These are phyloP conservation scores for Orbilia quercus DNA, from an alignment of 2,329 filamentous ascomycete species.

Conservation along the genomic window DNA sequence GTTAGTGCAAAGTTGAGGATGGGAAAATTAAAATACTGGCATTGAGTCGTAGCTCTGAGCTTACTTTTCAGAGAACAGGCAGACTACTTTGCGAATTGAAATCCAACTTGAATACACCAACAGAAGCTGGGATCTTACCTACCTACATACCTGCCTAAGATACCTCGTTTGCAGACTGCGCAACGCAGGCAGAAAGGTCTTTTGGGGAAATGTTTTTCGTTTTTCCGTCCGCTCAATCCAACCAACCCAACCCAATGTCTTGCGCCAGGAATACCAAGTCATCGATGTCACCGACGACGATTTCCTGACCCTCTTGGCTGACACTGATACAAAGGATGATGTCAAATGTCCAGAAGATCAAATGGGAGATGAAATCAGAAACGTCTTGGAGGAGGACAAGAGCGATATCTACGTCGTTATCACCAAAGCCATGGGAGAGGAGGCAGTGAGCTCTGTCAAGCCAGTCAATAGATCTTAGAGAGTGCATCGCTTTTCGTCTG, in stretches of 20 bases:
- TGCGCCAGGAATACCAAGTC: conserved; percentile 89
- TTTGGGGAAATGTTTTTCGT: too few relatives aligned
- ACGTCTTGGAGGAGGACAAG: conserved; percentile 65
- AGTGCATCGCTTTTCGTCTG: neutral
- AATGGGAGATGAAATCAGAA: conserved; percentile 81
- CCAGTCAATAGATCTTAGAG: conserved; percentile 77
- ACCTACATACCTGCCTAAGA: too few relatives aligned
- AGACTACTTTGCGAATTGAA: too few relatives aligned
- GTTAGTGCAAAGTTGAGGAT: too few relatives aligned
- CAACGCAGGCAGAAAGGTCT: too few relatives aligned
- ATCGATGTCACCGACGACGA: conserved; percentile 90
- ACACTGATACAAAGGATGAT: conserved; percentile 88
- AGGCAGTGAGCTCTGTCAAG: conserved; percentile 91
- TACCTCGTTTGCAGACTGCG: too few relatives aligned
- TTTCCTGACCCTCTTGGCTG: conserved; percentile 92
- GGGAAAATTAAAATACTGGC: too few relatives aligned
- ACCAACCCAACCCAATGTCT: conserved; percentile 72
- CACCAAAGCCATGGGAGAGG: conserved; percentile 95
- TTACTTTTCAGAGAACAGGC: too few relatives aligned
- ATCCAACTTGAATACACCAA: too few relatives aligned
- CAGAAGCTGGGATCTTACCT: too few relatives aligned
- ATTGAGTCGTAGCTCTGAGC: too few relatives aligned
- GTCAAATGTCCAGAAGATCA: conserved; percentile 93
- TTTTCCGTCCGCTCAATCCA: too few relatives aligned
- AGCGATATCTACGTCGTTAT: conserved; percentile 72